Percentiles rank a stretch among this genome's conserved stretches.
Evolutionary conservation across 2,329 filamentous ascomycete genomes (phyloP).

Genomic region (Colletotrichum incanum): DNA sequence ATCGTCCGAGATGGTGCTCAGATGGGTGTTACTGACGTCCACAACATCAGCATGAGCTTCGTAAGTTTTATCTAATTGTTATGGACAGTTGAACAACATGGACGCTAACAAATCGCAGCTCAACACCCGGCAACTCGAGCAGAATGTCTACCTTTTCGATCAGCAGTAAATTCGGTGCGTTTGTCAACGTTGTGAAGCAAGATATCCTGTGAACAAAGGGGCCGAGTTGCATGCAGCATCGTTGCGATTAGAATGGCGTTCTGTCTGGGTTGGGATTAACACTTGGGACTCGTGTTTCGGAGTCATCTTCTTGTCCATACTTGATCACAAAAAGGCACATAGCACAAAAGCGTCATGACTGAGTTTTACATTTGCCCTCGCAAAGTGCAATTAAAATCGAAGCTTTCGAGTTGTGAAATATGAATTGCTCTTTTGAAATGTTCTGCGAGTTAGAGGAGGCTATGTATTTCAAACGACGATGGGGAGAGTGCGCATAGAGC

Average conservation of each 20-base stretch:
- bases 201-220: not conserved
- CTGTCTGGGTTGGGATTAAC: not conserved
- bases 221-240: constrained; percentile 14
- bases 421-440: not conserved
- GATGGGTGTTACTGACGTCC: constrained; percentile 50
- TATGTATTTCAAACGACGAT: constrained; percentile 12
- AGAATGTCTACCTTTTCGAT: constrained; percentile 36
- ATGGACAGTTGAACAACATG: not conserved
- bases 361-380: too few species aligned
- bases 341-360: not conserved
- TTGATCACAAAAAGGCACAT: constrained; percentile 1
- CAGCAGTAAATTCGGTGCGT: constrained; percentile 3
- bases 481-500: constrained; percentile 3
- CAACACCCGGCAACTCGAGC: constrained; percentile 37
- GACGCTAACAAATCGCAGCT: constrained; percentile 19
- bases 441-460: not conserved
- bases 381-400: not conserved
- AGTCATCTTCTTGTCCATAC: constrained; percentile 27
- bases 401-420: not conserved
- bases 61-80: constrained; percentile 1
- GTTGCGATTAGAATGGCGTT: constrained; percentile 12
- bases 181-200: too few species aligned
- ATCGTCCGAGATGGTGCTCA: constrained; percentile 55
- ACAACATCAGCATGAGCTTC: constrained; percentile 46
- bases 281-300: not conserved